Evolutionary conservation across 495 filamentous ascomycete species (phyloP), one percentile per base, ranked within the genome.

Genomic region (Chaetomium tenue): DNA sequence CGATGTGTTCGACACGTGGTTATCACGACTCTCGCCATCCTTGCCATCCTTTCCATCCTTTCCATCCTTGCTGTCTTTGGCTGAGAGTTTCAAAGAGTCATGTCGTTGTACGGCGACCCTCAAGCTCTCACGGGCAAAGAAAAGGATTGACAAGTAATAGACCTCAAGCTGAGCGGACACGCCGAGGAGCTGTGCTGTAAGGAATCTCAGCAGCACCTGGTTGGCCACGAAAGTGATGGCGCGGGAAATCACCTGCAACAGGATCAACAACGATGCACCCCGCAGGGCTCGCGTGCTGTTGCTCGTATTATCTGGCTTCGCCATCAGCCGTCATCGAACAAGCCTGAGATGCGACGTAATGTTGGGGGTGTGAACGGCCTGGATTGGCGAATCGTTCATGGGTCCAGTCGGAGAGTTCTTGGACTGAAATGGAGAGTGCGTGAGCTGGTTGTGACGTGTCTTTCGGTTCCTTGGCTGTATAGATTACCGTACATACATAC

Each of bases 131-230:
- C 94, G 82, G 0, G 94, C 90, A 67, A 98, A 98, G 73, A 92
- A 97, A 2, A 98, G 80, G 13, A 95, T 87, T 2, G 91, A 88
- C 33, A 93, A 87, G 62, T 91, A 91, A 74, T 90, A 96, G 2
- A 98, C 84, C 65, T 99, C 94, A 5, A 98, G 83, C 72, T 96
- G 95, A 3, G 91, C 86, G 1, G 92, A 89, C 30, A 94, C 81
- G 5, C 92, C 94, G 2, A 98, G 82, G 0, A 92, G 80, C 48
- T 88, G 83, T 0, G 94, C 93, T 0, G 92, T 93, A 23, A 98
- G 78, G 70, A 87, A 91, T 44, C 92, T 91, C 5, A 99, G 80
- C 13, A 97, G 86, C 54, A 94, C 59, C 74, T 98, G 92, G 79
- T 98, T 98, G 61, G 93, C 87, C 51, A 85, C 74, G 75, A 99